Percentiles rank a stretch among this genome's conserved stretches.
These are phyloP conservation scores for Hypoxylon perforatum DNA, from an alignment of 495 filamentous ascomycete genomes.

Conservation along the genomic window DNA sequence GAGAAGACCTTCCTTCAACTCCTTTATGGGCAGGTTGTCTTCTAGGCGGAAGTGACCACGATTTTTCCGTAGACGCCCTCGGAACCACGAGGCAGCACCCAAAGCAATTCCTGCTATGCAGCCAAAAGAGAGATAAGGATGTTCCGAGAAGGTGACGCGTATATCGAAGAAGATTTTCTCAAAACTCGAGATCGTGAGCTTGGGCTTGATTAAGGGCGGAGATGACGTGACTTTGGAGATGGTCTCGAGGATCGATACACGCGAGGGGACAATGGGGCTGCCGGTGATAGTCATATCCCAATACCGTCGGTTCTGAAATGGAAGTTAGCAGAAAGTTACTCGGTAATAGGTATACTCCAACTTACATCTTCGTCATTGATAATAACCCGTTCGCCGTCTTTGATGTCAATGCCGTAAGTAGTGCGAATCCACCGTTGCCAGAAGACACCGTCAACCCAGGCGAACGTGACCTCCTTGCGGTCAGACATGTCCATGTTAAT, in stretches of 20 bases:
- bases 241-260: constrained; percentile 95
- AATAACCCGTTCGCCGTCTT: constrained; percentile 87
- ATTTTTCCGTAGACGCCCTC: constrained; percentile 65
- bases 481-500: constrained; percentile 89
- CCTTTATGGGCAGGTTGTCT: constrained; percentile 69
- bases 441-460: constrained; percentile 98
- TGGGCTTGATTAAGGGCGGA: constrained; percentile 85
- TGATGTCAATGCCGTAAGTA: constrained; percentile 89
- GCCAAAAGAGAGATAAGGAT: constrained; percentile 77
- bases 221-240: constrained; percentile 76
- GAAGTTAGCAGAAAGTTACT: constrained; percentile 19
- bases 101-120: constrained; percentile 67
- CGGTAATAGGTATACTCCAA: constrained; percentile 20
- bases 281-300: constrained; percentile 94
- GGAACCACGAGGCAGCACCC: constrained; percentile 62
- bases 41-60: constrained; percentile 81
- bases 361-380: constrained; percentile 98
- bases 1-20: constrained; percentile 66
- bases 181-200: constrained; percentile 82
- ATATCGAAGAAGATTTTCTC: constrained; percentile 84
- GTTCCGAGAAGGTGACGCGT: constrained; percentile 70
- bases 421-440: constrained; percentile 97
- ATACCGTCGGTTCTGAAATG: constrained; percentile 82
- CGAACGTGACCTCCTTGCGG: constrained; percentile 90
- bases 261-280: constrained; percentile 85